These are phyloP conservation scores for Tolypocladium ovalisporum DNA, from an alignment of 2,329 filamentous ascomycete species.

Conservation along the genomic window DNA sequence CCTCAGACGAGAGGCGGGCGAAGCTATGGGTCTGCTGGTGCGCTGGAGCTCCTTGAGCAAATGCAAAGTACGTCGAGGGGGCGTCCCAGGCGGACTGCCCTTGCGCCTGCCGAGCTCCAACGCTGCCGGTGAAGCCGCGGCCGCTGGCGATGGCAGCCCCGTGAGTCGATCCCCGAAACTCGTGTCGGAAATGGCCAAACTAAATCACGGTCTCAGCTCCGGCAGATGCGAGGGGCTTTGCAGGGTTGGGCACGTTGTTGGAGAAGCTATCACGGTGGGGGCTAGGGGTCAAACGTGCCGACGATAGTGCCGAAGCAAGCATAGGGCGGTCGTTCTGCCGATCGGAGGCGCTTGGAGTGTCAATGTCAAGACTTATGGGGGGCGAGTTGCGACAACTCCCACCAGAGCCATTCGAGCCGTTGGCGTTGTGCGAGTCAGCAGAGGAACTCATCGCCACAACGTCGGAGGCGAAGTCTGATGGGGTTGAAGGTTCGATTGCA, in stretches of 20 bases:
- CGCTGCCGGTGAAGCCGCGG: neutral
- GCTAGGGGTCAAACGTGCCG: conserved; percentile 1
- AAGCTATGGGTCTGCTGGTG: neutral
- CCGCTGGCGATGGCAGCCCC: neutral
- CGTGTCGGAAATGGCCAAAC: neutral
- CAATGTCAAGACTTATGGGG: neutral
- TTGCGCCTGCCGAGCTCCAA: neutral
- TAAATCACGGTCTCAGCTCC: neutral
- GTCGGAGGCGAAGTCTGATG: neutral
- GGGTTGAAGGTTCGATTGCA: neutral
- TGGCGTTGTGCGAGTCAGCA: neutral
- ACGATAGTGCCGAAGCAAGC: neutral
- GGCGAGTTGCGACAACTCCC: neutral
- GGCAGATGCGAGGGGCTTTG: neutral
- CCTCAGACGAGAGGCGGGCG: neutral
- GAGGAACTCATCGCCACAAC: neutral
- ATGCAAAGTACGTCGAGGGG: neutral
- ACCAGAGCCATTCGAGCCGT: neutral
- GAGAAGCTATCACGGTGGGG: neutral
- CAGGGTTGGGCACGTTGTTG: neutral
- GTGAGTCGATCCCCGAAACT: neutral
- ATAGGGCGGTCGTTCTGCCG: too few species aligned
- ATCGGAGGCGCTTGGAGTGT: neutral
- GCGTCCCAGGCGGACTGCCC: neutral
- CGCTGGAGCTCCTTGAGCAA: neutral